Evolutionary conservation across 495 filamentous ascomycete genomes (phyloP), one percentile per base, ranked within the genome.

Genomic region (Aspergillus ostianus): DNA sequence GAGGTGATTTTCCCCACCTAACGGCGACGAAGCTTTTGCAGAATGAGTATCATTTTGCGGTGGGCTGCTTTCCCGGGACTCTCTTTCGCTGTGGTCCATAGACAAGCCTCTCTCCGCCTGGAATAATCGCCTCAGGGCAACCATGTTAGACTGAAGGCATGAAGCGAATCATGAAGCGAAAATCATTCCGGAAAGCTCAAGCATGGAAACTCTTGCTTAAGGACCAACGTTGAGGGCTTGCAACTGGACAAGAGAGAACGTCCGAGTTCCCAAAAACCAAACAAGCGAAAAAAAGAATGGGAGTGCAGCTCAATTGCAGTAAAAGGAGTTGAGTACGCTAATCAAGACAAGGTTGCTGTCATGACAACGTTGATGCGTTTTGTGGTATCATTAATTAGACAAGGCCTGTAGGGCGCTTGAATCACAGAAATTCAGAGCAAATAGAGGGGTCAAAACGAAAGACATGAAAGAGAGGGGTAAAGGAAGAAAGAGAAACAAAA

Each of bases 101-200:
- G 64, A 62, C 19, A 60, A 47, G 32, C 53, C 27, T 55, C 66
- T 72, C n/a, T 76, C 74, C 49, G 66, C 46, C 18, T 68, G 67
- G 47, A 79, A 79, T 9, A 79, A 61, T 27, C 69, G 74, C 63
- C 67, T 74, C 46, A 79, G 56, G 36, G 61, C 69, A 53, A 73
- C 76, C 74, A 79, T 77, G 6, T 57, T 71, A 45, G 44, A 36
- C 46, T 20, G 55, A 52, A 55, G 45, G 44, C 32, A 44, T 19
- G 23, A 4, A 32, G 2, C 29, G 21, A 26, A 29, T 19, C 21
- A 32, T 18, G 13, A 46, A 20, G 12, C 21, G 55, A 21, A 18
- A 17, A 45, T 21, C n/a, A 45, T 47, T 52, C 46, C 46, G 12
- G 23, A 21, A 12, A 17, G 36, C 12, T 4, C 36, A 15, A 41